Percentiles rank a stretch among this genome's conserved stretches.
Conservation (phyloP, 2,329 filamentous ascomycete genomes). For the Exserohilum turcica region DNA sequence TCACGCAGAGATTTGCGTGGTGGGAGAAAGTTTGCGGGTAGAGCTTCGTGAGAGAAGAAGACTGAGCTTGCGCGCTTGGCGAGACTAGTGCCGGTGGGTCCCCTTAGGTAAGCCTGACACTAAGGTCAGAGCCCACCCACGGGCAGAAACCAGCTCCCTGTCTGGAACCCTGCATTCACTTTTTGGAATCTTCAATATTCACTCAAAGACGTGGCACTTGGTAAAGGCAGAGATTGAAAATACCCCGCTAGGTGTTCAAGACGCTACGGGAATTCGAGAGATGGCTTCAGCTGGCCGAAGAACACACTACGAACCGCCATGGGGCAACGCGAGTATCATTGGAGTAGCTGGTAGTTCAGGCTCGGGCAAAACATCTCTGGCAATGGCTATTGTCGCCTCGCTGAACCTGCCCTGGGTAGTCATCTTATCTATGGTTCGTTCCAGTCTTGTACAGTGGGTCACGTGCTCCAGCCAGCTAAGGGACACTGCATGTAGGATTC, state of each 20-base stretch:
- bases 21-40: slow-evolving; percentile 25
- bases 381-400: slow-evolving; percentile 85
- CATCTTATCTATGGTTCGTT: slow-evolving; percentile 86
- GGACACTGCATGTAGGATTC: slow-evolving; percentile 69
- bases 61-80: slow-evolving; percentile 36
- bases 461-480: slow-evolving; percentile 30
- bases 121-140: slow-evolving; percentile 16
- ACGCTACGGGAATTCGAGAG: slow-evolving; percentile 1
- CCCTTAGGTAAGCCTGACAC: slow-evolving; percentile 21
- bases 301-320: slow-evolving; percentile 88
- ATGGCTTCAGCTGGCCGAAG: slow-evolving; percentile 36
- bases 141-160: slow-evolving; percentile 20
- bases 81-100: slow-evolving; percentile 18
- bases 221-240: slow-evolving; percentile 15
- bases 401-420: slow-evolving; percentile 97
- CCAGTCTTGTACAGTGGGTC: slow-evolving; percentile 15
- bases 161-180: slow-evolving; percentile 19
- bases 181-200: slow-evolving; percentile 19
- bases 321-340: slow-evolving; percentile 95
- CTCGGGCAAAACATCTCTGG: slow-evolving; percentile 92
- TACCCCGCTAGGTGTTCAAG: not conserved
- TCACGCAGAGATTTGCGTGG: slow-evolving; percentile 38
- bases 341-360: slow-evolving; percentile 94
- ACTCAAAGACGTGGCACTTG: slow-evolving; percentile 8
- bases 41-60: slow-evolving; percentile 32